Conservation (phyloP, 2,329 filamentous ascomycete genomes). For the Xylariaceae sp. region DNA sequence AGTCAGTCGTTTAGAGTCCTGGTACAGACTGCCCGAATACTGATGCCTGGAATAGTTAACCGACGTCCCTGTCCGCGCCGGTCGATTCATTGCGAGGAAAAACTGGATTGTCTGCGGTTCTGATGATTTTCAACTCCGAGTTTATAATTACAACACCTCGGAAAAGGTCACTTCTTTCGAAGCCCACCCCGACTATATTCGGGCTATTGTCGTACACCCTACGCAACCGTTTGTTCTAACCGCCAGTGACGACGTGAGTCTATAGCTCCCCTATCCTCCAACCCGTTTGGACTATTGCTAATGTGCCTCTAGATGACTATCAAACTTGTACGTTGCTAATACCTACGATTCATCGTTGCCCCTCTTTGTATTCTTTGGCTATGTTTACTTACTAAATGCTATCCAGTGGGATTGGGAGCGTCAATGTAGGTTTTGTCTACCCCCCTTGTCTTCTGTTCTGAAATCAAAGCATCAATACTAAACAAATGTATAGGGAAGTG, state of each 20-base stretch:
- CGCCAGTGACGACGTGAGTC: constrained; percentile 96
- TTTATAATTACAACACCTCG: constrained; percentile 99
- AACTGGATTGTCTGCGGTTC: constrained; percentile 98
- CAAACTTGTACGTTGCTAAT: constrained; percentile 17
- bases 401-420: constrained; percentile 93
- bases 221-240: constrained; percentile 94
- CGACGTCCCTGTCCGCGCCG: constrained; percentile 94
- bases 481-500: constrained; percentile 61
- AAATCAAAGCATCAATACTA: not conserved
- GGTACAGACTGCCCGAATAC: not conserved
- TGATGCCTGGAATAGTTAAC: constrained; percentile 52
- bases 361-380: not conserved
- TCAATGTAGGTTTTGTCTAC: constrained; percentile 43
- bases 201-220: constrained; percentile 91
- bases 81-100: constrained; percentile 93
- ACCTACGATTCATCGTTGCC: not conserved
- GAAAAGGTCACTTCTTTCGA: constrained; percentile 98
- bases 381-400: constrained; percentile 4
- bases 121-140: constrained; percentile 80
- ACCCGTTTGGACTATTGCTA: not conserved
- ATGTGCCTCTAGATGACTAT: constrained; percentile 15
- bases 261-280: constrained; percentile 57
- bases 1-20: not conserved
- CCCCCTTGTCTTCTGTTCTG: not conserved
- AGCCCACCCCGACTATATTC: constrained; percentile 96